These are phyloP conservation scores for Cordyceps fumosorosea DNA, from an alignment of 2,329 filamentous ascomycete genomes.

Conservation along the genomic window DNA sequence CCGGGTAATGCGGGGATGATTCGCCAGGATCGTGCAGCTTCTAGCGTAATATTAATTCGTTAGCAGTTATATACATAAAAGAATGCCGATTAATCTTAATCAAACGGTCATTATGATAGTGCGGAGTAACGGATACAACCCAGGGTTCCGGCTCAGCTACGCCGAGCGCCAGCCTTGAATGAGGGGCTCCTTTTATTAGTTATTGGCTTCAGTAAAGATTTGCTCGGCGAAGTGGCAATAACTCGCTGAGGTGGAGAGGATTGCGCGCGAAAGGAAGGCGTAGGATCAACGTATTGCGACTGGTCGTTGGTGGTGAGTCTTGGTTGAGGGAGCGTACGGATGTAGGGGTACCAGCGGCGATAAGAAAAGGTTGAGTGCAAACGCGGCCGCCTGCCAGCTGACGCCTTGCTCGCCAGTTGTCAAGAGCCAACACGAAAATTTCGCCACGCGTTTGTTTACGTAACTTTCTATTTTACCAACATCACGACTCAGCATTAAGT, in stretches of 20 bases:
- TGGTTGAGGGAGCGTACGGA: not conserved
- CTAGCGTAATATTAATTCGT: not conserved
- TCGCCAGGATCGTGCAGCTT: not conserved
- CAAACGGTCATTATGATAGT: too few relatives aligned
- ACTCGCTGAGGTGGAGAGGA: not conserved
- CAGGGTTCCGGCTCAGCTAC: too few relatives aligned
- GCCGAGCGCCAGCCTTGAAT: too few relatives aligned
- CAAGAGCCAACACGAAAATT: not conserved
- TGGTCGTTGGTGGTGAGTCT: not conserved
- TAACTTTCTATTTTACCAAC: not conserved
- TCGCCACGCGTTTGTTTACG: not conserved
- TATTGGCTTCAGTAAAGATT: not conserved
- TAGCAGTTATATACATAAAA: not conserved
- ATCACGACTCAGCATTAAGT: not conserved
- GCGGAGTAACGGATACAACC: too few relatives aligned
- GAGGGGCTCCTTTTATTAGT: too few relatives aligned
- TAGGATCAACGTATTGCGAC: not conserved
- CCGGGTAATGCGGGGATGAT: not conserved
- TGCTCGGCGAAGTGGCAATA: too few relatives aligned
- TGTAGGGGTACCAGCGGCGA: not conserved
- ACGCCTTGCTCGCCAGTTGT: too few relatives aligned
- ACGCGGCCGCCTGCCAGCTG: not conserved
- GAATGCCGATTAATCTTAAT: not conserved
- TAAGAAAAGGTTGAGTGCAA: not conserved
- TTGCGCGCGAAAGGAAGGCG: not conserved